A percentile compares a stretch with the other conserved stretches of the same genome.
phyloP scores from a whole-genome alignment of 192 early-diverging fungal species.

The Coemansia sp. region DNA sequence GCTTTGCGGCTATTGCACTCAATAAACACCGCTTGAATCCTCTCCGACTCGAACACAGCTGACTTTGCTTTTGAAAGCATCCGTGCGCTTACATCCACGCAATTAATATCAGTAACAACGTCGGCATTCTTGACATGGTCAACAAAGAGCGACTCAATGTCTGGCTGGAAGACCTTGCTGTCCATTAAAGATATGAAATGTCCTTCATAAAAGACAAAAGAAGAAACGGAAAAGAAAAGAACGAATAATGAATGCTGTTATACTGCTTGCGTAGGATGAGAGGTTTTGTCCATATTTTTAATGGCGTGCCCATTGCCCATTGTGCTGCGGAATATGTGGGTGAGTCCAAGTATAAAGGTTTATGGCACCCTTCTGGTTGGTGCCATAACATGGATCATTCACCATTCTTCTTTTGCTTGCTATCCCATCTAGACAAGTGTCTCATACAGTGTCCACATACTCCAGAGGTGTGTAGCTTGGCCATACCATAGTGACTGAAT shows the following conservation, averaged over 20 bases:
- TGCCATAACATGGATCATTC: background rate
- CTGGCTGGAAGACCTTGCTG: background rate
- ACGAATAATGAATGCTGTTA: background rate
- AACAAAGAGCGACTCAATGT: slow-evolving; percentile 36
- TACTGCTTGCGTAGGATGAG: background rate
- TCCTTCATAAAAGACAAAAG: slow-evolving; percentile 3
- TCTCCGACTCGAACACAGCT: slow-evolving; percentile 6
- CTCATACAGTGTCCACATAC: slow-evolving; percentile 15
- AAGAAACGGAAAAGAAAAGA: background rate
- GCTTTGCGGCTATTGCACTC: slow-evolving; percentile 27
- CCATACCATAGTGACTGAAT: slow-evolving; percentile 51
- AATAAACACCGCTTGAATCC: slow-evolving; percentile 24
- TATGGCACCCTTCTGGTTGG: background rate
- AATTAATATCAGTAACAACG: slow-evolving; percentile 11
- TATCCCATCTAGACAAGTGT: background rate
- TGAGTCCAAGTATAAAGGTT: background rate
- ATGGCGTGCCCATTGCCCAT: background rate
- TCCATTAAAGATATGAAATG: background rate
- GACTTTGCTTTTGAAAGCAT: slow-evolving; percentile 29
- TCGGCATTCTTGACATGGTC: slow-evolving; percentile 44
- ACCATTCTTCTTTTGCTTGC: background rate
- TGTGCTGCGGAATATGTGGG: slow-evolving; percentile 4
- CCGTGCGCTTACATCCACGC: slow-evolving; percentile 11
- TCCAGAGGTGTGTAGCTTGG: slow-evolving; percentile 51
- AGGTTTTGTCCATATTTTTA: background rate